Evolutionary conservation across 108 stramenopile genomes (phyloP).

Genomic region (Stephanodiscus minutulus): DNA sequence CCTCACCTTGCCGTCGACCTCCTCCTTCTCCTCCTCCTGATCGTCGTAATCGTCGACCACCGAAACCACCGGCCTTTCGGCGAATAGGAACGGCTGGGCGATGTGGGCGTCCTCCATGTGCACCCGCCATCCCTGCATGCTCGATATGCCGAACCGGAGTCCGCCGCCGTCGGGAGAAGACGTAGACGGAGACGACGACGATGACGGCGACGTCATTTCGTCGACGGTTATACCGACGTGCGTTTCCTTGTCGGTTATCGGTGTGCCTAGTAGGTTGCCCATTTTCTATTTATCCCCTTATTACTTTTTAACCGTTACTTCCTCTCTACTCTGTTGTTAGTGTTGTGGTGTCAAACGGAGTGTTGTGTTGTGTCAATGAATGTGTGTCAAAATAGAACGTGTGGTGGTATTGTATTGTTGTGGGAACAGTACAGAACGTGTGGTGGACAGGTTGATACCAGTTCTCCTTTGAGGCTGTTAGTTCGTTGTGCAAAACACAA

Average conservation of each 20-base stretch:
- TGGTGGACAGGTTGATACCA: too few species aligned
- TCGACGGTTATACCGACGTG: slow-evolving; percentile 27
- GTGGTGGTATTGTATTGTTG: too few species aligned
- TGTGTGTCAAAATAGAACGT: too few species aligned
- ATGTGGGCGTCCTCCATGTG: slow-evolving; percentile 91
- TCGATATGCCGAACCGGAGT: slow-evolving; percentile 67
- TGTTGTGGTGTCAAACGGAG: too few species aligned
- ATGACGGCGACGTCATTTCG: not conserved
- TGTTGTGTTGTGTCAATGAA: too few species aligned
- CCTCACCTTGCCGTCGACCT: not conserved
- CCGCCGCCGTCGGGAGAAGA: slow-evolving; percentile 24
- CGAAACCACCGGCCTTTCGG: slow-evolving; percentile 23
- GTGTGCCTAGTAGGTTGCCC: slow-evolving; percentile 4
- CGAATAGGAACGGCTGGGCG: slow-evolving; percentile 44
- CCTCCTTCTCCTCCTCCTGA: not conserved
- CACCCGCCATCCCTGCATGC: slow-evolving; percentile 90
- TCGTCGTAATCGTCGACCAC: not conserved
- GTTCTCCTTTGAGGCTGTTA: too few species aligned
- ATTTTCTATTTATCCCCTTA: not conserved
- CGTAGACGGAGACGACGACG: too few species aligned
- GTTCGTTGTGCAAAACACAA: too few species aligned
- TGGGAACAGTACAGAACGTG: too few species aligned
- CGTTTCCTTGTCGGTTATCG: slow-evolving; percentile 43
- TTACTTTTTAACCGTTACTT: too few species aligned
- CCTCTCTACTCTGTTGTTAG: too few species aligned